Evolutionary conservation across 2,329 filamentous ascomycete species (phyloP).

Genomic region (Bisporella sp.): DNA sequence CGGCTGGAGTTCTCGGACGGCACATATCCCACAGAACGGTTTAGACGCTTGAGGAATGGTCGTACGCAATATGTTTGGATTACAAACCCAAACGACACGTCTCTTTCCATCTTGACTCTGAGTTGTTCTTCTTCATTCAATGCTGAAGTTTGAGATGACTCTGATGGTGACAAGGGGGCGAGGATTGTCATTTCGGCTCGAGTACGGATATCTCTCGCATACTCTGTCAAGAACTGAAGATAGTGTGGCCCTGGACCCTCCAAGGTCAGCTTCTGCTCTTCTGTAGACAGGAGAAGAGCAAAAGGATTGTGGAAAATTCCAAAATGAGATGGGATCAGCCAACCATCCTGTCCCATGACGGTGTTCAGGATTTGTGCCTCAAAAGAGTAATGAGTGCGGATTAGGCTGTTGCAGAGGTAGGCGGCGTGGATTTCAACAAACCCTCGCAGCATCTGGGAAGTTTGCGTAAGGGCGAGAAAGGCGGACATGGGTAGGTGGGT

Average conservation of each 20-base stretch:
- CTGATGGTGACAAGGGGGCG: not conserved
- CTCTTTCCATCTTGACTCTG: too few relatives aligned
- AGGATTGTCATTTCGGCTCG: not conserved
- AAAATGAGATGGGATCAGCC: conserved; percentile 5
- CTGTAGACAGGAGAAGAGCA: not conserved
- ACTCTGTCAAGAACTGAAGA: not conserved
- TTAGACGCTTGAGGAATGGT: too few relatives aligned
- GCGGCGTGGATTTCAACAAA: conserved; percentile 3
- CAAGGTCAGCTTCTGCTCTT: not conserved
- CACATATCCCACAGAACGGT: too few relatives aligned
- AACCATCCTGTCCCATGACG: not conserved
- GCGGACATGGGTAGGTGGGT: conserved; percentile 1
- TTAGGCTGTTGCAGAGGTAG: conserved; percentile 5
- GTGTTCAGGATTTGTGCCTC: conserved; percentile 1
- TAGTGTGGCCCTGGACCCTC: not conserved
- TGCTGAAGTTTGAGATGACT: too few relatives aligned
- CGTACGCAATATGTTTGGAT: too few relatives aligned
- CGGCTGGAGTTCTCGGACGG: too few relatives aligned
- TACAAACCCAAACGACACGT: too few relatives aligned
- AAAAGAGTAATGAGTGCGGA: not conserved
- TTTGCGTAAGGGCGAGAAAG: conserved; percentile 2
- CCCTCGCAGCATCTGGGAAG: not conserved
- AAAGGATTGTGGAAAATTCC: not conserved
- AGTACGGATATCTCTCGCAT: not conserved
- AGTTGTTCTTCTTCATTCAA: too few relatives aligned